Evolutionary conservation across 192 early-diverging fungal genomes (phyloP).

Genomic region (Backusella sp.): DNA sequence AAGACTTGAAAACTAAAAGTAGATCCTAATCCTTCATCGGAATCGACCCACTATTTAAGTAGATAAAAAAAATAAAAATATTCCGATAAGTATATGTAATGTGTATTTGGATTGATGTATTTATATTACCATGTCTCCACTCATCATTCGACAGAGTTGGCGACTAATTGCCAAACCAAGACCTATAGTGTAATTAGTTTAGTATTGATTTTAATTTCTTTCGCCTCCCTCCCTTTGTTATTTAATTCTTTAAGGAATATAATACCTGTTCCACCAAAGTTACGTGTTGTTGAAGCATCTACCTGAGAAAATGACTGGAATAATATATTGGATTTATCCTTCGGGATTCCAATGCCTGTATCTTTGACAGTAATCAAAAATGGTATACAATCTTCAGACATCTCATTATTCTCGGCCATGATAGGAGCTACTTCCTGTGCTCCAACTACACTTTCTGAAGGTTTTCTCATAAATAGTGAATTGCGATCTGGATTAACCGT

Average conservation of each 20-base stretch:
- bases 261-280: conserved; percentile 54
- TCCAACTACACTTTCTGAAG: background rate
- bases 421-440: background rate
- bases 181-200: conserved; percentile 28
- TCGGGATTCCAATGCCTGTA: conserved; percentile 46
- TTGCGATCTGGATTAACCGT: background rate
- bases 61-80: background rate
- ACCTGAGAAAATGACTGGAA: conserved; percentile 69
- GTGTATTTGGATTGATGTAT: background rate
- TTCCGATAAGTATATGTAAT: background rate
- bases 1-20: conserved; percentile 62
- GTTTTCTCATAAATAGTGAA: background rate
- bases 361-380: conserved; percentile 29
- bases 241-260: background rate
- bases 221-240: background rate
- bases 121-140: conserved; percentile 48
- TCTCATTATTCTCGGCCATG: background rate
- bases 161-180: conserved; percentile 63
- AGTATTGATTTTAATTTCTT: background rate
- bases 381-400: background rate
- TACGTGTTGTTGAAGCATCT: conserved; percentile 53
- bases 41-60: conserved; percentile 31
- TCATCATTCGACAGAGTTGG: conserved; percentile 57
- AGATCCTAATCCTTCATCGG: conserved; percentile 65
- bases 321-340: conserved; percentile 44